These are phyloP conservation scores for Pseudocercospora vitis DNA, from an alignment of 2,329 filamentous ascomycete species.

Conservation along the genomic window DNA sequence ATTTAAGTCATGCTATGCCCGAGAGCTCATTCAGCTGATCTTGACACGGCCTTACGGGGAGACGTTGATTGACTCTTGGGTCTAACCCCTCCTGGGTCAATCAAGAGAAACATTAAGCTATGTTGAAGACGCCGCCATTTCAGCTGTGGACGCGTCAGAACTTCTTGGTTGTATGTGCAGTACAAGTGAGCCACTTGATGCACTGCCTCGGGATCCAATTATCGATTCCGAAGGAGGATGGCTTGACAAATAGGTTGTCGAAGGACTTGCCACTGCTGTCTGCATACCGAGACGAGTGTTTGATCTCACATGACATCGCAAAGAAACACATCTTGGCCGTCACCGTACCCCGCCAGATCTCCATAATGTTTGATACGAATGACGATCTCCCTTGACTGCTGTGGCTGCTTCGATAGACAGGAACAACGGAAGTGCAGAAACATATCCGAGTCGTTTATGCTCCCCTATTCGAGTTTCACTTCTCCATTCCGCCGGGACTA, in stretches of 20 bases:
- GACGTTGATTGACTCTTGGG: no score
- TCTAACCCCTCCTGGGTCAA: no score
- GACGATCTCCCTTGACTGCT: background rate
- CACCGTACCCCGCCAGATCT: background rate
- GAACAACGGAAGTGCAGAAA: conserved; percentile 4
- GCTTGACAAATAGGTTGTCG: background rate
- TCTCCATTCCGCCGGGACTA: conserved; percentile 5
- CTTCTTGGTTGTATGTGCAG: no score
- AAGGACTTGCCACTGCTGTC: no score
- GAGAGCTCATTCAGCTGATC: no score
- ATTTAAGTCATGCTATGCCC: no score
- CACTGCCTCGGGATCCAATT: background rate
- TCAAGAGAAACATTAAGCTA: no score
- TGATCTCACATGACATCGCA: background rate
- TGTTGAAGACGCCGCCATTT: no score
- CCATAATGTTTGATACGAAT: background rate
- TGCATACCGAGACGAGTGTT: background rate
- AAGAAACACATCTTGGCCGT: no score
- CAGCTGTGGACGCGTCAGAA: no score
- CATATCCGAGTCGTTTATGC: conserved; percentile 3
- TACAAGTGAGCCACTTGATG: no score
- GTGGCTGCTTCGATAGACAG: background rate
- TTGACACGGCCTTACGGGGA: no score
- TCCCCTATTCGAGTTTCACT: background rate
- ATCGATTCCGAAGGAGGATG: background rate